Base-by-base conservation (phyloP, 208 protist genomes). In the Crithidia sp. region DNA sequence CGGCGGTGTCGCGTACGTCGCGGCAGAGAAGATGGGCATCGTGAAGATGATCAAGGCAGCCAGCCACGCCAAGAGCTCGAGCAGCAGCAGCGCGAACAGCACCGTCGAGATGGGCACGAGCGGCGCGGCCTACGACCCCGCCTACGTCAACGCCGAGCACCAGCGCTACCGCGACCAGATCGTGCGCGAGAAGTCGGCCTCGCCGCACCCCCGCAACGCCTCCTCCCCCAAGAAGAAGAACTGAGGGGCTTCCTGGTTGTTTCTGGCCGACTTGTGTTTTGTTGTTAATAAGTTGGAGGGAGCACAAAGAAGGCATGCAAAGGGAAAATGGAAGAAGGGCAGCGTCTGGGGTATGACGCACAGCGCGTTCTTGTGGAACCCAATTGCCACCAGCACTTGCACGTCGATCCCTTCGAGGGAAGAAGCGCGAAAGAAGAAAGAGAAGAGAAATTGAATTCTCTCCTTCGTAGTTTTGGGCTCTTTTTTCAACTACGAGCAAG, bases 91-190 rank as follows among this genome's bases (percentile, higher is more conserved):
- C 59, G 52, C 41, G 43, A 47, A 50, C 59, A 50, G 49, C 50
- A 47, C 40, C 40, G 55, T 81, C 43, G 82, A 85, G 70, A 56
- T 82, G 13, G 81, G 84, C 57, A 80, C 84, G 12, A 81, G 77
- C 43, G 77, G 81, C 52, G 76, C 81, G 37, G 80, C 72, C 66
- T 93, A 92, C 74, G 84, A 97, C 61, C 84, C 87, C 9, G 89
- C 91, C 50, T 97, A 95, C 82, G 73, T 97, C 76, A 89, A 80
- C 73, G 70, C 77, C 8, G 92, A 97, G 71, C 92, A 97, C 74
- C 81, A 84, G 16, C 72, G 77, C 53, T 95, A 89, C 88, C 86
- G 83, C 58, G 84, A 94, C 57, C 75, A 86, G 47, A 37, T 95
- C 9, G 67, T 92, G 58, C 85, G 85, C 65, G 76, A 83, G 56